These are phyloP conservation scores for Xylariaceae sp. DNA, from an alignment of 2,329 filamentous ascomycete species.

Conservation along the genomic window DNA sequence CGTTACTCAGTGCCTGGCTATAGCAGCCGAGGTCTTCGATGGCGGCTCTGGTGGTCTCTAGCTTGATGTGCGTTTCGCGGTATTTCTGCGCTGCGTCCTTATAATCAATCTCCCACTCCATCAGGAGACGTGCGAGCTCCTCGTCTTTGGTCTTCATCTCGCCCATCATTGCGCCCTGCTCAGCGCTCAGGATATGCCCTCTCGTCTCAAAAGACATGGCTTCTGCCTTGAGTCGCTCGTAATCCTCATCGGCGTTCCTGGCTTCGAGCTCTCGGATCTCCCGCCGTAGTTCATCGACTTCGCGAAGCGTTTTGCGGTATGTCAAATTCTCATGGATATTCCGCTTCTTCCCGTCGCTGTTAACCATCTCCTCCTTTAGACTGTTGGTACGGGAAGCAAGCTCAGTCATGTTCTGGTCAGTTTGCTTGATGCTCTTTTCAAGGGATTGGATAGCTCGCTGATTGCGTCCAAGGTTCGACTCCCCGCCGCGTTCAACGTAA, in stretches of 20 bases:
- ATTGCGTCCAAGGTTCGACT: conserved; percentile 64
- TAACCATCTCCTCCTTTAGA: conserved; percentile 70
- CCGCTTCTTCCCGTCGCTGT: conserved; percentile 77
- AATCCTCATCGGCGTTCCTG: conserved; percentile 79
- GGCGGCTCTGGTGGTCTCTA: conserved; percentile 87
- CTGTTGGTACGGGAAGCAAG: conserved; percentile 70
- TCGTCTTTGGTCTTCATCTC: conserved; percentile 81
- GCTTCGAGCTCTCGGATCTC: conserved; percentile 73
- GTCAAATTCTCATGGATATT: conserved; percentile 86
- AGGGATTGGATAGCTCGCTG: conserved; percentile 65
- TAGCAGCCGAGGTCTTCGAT: conserved; percentile 87
- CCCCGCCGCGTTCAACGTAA: conserved; percentile 74
- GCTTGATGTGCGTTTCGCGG: conserved; percentile 82
- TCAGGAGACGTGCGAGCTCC: conserved; percentile 66
- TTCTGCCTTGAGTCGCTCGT: conserved; percentile 67
- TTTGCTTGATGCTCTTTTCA: conserved; percentile 58
- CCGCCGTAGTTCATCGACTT: conserved; percentile 60
- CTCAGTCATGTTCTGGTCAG: conserved; percentile 64
- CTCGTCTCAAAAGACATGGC: conserved; percentile 62
- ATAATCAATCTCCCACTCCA: conserved; percentile 84
- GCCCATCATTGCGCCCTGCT: conserved; percentile 71
- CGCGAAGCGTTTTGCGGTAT: conserved; percentile 70
- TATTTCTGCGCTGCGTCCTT: conserved; percentile 76
- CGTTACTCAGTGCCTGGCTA: conserved; percentile 79
- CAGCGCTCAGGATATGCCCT: conserved; percentile 65